A percentile compares a stretch with the other conserved stretches of the same genome.
Evolutionary conservation across 1,139 yeast genomes (phyloP).

Genomic region (Candida neerlandica): DNA sequence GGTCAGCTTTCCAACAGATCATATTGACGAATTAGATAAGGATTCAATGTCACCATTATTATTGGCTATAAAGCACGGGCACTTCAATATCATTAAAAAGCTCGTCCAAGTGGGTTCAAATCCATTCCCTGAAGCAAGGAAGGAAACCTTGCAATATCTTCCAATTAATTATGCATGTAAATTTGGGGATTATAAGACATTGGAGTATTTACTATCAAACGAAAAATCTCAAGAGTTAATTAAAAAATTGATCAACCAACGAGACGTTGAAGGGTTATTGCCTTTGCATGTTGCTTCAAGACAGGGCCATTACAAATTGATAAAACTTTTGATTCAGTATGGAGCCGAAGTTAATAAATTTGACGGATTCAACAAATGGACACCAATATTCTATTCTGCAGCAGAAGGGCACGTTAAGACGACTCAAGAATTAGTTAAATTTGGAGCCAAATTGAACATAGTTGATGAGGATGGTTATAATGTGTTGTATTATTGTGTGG

Average conservation of each 20-base stretch:
- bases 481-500: slow-evolving; percentile 86
- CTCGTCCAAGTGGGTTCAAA: slow-evolving; percentile 53
- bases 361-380: slow-evolving; percentile 90
- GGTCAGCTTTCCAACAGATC: slow-evolving; percentile 37
- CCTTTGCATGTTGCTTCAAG: slow-evolving; percentile 90
- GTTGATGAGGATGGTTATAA: slow-evolving; percentile 84
- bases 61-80: slow-evolving; percentile 72
- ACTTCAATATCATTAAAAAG: slow-evolving; percentile 53
- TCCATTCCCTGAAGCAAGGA: slow-evolving; percentile 56
- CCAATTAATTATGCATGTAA: slow-evolving; percentile 92
- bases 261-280: slow-evolving; percentile 84
- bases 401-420: slow-evolving; percentile 79
- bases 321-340: slow-evolving; percentile 64
- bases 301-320: slow-evolving; percentile 72
- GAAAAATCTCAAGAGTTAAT: slow-evolving; percentile 25
- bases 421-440: slow-evolving; percentile 67
- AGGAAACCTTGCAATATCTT: slow-evolving; percentile 59
- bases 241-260: slow-evolving; percentile 41
- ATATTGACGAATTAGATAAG: slow-evolving; percentile 60
- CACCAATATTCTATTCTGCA: slow-evolving; percentile 90
- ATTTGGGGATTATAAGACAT: slow-evolving; percentile 73
- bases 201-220: slow-evolving; percentile 54
- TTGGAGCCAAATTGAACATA: slow-evolving; percentile 70
- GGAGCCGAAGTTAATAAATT: slow-evolving; percentile 80
- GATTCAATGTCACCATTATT: slow-evolving; percentile 81